Percentiles rank a stretch among this genome's conserved stretches.
Conservation (phyloP, 2,329 filamentous ascomycete species). For the Aspergillus fumigatiaffinis region DNA sequence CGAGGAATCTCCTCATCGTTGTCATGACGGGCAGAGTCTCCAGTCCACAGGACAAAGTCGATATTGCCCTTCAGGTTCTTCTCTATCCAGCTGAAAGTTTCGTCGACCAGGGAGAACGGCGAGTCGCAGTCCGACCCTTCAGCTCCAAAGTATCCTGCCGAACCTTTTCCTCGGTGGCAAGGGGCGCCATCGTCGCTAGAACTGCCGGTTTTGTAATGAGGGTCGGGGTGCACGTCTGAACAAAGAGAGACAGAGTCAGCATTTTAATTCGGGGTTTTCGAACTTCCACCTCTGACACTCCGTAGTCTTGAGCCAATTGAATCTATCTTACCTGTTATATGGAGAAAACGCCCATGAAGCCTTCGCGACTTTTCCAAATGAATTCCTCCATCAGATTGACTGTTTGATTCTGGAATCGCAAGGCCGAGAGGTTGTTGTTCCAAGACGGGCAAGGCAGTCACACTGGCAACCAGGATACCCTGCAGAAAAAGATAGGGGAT, state of each 20-base stretch:
- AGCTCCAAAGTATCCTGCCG: constrained; percentile 76
- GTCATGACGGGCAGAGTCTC: constrained; percentile 85
- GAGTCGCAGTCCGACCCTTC: constrained; percentile 87
- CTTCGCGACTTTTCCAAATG: constrained; percentile 6
- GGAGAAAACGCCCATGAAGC: constrained; percentile 33
- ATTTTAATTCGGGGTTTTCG: background rate
- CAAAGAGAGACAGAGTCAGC: constrained; percentile 34
- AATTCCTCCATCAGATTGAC: constrained; percentile 1
- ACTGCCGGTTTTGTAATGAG: constrained; percentile 75
- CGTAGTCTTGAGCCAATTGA: background rate
- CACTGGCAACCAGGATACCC: constrained; percentile 12
- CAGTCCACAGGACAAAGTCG: constrained; percentile 91
- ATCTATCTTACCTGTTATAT: constrained; percentile 31
- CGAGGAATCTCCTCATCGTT: constrained; percentile 79
- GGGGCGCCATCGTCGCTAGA: constrained; percentile 64
- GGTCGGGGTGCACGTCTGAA: constrained; percentile 86
- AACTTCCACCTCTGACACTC: constrained; percentile 1
- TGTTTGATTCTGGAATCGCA: background rate
- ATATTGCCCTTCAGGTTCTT: constrained; percentile 71
- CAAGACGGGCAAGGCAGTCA: constrained; percentile 13
- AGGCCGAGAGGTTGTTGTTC: constrained; percentile 17
- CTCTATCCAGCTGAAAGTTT: constrained; percentile 85
- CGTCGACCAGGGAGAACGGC: constrained; percentile 73
- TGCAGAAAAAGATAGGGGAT: constrained; percentile 11
- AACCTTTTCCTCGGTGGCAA: constrained; percentile 75